phyloP scores from a whole-genome alignment of 768 basidiomycete species.

The Calocybe gangraenosa region DNA sequence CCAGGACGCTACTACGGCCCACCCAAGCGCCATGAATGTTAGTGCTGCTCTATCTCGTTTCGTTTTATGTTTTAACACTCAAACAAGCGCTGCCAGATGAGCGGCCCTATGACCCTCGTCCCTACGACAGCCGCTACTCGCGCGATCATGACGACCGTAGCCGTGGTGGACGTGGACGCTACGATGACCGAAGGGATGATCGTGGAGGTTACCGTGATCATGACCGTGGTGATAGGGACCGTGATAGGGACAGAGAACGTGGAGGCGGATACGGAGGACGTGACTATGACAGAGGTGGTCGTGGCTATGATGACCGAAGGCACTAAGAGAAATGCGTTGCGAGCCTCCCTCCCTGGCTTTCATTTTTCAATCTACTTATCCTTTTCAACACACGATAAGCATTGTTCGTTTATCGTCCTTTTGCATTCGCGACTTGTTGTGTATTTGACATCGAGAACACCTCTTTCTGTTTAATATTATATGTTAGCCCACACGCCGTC shows the following conservation, averaged over 20 bases:
- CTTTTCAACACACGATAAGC: too few relatives aligned
- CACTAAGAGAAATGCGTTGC: too few relatives aligned
- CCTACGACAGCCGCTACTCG: slow-evolving; percentile 84
- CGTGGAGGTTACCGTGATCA: slow-evolving; percentile 35
- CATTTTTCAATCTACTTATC: too few relatives aligned
- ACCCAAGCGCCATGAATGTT: slow-evolving; percentile 73
- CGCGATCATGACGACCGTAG: slow-evolving; percentile 56
- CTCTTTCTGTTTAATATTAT: too few relatives aligned
- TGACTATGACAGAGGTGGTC: slow-evolving; percentile 20
- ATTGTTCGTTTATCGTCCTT: too few relatives aligned
- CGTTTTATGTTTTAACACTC: too few relatives aligned
- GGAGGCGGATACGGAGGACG: slow-evolving; percentile 11
- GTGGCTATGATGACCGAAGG: slow-evolving; percentile 26
- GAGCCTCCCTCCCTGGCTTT: too few relatives aligned
- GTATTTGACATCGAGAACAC: too few relatives aligned
- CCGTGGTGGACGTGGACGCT: slow-evolving; percentile 39
- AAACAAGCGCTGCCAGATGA: slow-evolving; percentile 48
- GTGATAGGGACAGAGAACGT: slow-evolving; percentile 19
- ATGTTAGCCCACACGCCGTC: too few relatives aligned
- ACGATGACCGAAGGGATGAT: slow-evolving; percentile 32
- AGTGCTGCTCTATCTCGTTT: too few relatives aligned
- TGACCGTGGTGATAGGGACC: slow-evolving; percentile 42
- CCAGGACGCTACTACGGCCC: slow-evolving; percentile 95
- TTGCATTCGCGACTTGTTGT: too few relatives aligned
- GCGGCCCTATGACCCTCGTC: slow-evolving; percentile 87